Conservation (phyloP, 495 filamentous ascomycete species). For the Penicillium roqueforti region DNA sequence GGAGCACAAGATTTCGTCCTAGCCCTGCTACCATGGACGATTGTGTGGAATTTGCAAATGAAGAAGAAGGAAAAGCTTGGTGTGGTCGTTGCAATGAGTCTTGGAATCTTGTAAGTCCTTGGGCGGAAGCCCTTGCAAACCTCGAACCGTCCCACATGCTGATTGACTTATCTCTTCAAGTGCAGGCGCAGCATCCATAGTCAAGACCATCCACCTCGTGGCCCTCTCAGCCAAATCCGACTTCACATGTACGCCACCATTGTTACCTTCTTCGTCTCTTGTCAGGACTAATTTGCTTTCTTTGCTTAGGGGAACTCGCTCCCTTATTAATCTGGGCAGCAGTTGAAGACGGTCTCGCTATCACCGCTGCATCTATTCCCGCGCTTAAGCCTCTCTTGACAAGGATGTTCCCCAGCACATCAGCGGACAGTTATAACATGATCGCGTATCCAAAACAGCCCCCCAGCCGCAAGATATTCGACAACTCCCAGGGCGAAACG, state of each 20-base stretch:
- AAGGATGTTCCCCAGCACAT: slow-evolving; percentile 13
- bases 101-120: slow-evolving; percentile 21
- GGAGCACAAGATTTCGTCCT: slow-evolving; percentile 20
- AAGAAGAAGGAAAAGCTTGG: slow-evolving; percentile 22
- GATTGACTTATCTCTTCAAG: neutral
- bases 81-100: slow-evolving; percentile 20
- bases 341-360: slow-evolving; percentile 22
- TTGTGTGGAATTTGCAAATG: slow-evolving; percentile 24
- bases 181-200: slow-evolving; percentile 18
- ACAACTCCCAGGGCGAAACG: slow-evolving; percentile 16
- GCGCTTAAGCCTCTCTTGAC: slow-evolving; percentile 16
- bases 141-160: neutral
- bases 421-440: slow-evolving; percentile 15
- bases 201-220: slow-evolving; percentile 18
- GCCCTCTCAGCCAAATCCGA: slow-evolving; percentile 17
- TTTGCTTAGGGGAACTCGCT: slow-evolving; percentile 16
- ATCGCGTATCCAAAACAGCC: slow-evolving; percentile 8
- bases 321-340: slow-evolving; percentile 20
- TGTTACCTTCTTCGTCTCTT: neutral
- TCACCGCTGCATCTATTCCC: slow-evolving; percentile 19
- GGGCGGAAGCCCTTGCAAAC: neutral
- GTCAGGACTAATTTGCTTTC: neutral
- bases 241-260: slow-evolving; percentile 14
- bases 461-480: slow-evolving; percentile 9
- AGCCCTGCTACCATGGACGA: slow-evolving; percentile 19